A percentile compares a stretch with the other conserved stretches of the same genome.
phyloP scores from a whole-genome alignment of 805 yeast species.

The Candida namnaoensis region DNA sequence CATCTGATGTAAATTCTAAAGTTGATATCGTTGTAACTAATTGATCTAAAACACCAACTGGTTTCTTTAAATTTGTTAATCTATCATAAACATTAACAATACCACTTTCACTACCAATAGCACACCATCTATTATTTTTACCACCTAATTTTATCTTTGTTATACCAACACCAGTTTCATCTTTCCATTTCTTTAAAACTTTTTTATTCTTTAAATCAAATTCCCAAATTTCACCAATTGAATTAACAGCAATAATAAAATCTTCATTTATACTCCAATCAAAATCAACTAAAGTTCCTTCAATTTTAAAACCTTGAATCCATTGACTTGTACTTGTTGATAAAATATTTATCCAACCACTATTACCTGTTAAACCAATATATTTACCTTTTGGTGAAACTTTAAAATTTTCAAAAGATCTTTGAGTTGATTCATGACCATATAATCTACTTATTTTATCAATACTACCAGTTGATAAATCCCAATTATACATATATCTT shows the following conservation, averaged over 20 bases:
- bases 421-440: slow-evolving; percentile 83
- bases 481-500: slow-evolving; percentile 89
- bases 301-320: slow-evolving; percentile 79
- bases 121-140: slow-evolving; percentile 65
- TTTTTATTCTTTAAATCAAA: slow-evolving; percentile 46
- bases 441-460: slow-evolving; percentile 85
- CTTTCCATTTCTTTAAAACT: slow-evolving; percentile 68
- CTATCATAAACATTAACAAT: slow-evolving; percentile 81
- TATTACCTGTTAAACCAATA: slow-evolving; percentile 71
- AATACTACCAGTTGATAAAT: slow-evolving; percentile 60
- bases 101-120: slow-evolving; percentile 85
- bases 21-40: slow-evolving; percentile 74
- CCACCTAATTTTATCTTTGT: slow-evolving; percentile 74
- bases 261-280: slow-evolving; percentile 46
- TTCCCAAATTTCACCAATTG: slow-evolving; percentile 86
- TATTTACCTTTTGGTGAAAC: slow-evolving; percentile 64
- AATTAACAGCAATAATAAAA: slow-evolving; percentile 52
- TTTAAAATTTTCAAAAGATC: slow-evolving; percentile 80
- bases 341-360: slow-evolving; percentile 86
- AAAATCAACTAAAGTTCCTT: slow-evolving; percentile 79
- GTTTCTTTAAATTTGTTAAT: slow-evolving; percentile 30
- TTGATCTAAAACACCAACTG: slow-evolving; percentile 64
- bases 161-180: slow-evolving; percentile 77
- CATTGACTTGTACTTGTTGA: slow-evolving; percentile 79
- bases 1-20: slow-evolving; percentile 73